Base-by-base conservation (phyloP, 31 red algal genomes). In the Porphyra umbilicalis region DNA sequence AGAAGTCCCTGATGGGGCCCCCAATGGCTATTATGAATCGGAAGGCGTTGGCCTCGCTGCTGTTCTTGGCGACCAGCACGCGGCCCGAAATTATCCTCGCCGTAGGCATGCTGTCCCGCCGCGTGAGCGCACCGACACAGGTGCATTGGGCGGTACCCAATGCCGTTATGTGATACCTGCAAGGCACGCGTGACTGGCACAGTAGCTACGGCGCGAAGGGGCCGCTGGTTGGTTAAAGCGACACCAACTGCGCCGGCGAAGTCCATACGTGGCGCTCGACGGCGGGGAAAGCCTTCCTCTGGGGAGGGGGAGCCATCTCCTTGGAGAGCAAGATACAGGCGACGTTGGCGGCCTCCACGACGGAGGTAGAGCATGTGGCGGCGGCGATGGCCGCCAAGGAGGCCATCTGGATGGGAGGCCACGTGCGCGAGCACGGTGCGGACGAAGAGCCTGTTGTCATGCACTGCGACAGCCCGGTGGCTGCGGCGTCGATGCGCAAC, bases 301-400 rank as follows among this genome's bases (percentile, higher is more conserved):
- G 79, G 84, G 33, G 68, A 31, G 79, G 75, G 35, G 84, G 11
- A 75, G 32, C 78, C 0, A 0, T 81, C 1, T 81, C 10, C 40
- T 82, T 75, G 76, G 46, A 77, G 38, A 79, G 76, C 13, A 76
- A 67, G 10, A 25, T 80, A 10, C 84, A 86, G 35, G 77, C 46
- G 30, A 67, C 75, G 10, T 76, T 86, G 32, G 79, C 84, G 14
- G n/a, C 35, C 35, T 85, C 75, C 25, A 85, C 76, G 0, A 36
- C 76, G 33, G 83, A 85, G 16, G 83, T 30, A 74, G 83, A 86
- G 1, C 80, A 86, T 81, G 84, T 86, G 84, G 75, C 4, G 79
- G 39, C 80, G 20, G 34, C 77, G 30, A 80, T 34, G n/a, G 83
- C 36, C n/a, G 33, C 75, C 15, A 85, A 79, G 67, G 83, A 85